These are phyloP conservation scores for Sporothrix inflata DNA, from an alignment of 2,329 filamentous ascomycete genomes.

Conservation along the genomic window DNA sequence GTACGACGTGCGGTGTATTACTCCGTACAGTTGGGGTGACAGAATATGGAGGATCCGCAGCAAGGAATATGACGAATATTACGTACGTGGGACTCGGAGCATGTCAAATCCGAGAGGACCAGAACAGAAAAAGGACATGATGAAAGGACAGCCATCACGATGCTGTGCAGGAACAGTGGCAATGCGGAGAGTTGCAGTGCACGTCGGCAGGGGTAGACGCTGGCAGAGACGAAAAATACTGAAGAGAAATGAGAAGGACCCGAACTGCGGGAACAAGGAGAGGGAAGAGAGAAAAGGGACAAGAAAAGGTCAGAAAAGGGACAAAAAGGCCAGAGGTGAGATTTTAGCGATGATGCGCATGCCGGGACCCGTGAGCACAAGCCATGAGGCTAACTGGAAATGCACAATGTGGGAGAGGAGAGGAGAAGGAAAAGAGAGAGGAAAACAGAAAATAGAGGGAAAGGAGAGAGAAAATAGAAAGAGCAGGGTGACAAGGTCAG, in stretches of 20 bases:
- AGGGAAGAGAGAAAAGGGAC: neutral
- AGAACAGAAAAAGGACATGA: neutral
- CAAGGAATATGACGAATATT: neutral
- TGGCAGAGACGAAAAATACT: neutral
- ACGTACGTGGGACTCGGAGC: neutral
- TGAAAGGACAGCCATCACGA: neutral
- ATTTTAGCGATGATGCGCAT: slow-evolving; percentile 12
- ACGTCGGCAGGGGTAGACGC: neutral
- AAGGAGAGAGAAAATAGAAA: neutral
- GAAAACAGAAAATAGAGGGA: neutral
- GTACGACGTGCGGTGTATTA: neutral
- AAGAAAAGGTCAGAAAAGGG: neutral
- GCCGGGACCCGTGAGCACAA: neutral
- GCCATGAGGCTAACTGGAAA: slow-evolving; percentile 5
- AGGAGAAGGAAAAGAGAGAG: neutral
- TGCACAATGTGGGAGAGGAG: neutral
- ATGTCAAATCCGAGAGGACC: neutral
- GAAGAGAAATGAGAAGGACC: too few species aligned
- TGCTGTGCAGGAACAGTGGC: neutral
- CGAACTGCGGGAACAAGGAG: too few species aligned
- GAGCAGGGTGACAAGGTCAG: neutral
- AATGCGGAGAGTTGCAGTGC: neutral
- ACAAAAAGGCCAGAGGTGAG: neutral
- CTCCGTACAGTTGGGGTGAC: neutral
- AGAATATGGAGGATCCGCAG: neutral